A percentile compares a stretch with the other conserved stretches of the same genome.
These are phyloP conservation scores for Ophiostoma sp. DNA, from an alignment of 2,329 filamentous ascomycete genomes.

Conservation along the genomic window DNA sequence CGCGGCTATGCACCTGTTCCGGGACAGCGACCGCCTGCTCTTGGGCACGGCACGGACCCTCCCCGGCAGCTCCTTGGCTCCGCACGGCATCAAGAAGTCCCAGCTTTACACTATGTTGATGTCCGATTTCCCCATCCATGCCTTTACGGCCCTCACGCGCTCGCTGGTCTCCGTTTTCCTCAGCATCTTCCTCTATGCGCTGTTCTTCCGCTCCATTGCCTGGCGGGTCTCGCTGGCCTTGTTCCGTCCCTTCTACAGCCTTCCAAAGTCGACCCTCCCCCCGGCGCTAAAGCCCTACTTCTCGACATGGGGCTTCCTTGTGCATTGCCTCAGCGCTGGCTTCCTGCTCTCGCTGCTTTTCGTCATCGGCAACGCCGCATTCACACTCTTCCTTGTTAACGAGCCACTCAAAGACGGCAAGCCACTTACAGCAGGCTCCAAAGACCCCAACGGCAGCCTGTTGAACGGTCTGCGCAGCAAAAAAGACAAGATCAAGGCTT, in stretches of 20 bases:
- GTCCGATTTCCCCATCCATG: slow-evolving; percentile 38
- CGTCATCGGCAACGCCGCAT: slow-evolving; percentile 70
- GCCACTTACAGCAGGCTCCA: slow-evolving; percentile 77
- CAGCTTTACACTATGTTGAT: slow-evolving; percentile 29
- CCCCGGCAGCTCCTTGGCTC: not conserved
- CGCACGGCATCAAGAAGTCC: slow-evolving; percentile 12
- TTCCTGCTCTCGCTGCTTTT: slow-evolving; percentile 66
- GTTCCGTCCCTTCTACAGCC: slow-evolving; percentile 66
- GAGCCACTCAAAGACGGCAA: slow-evolving; percentile 78
- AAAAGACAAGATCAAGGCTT: slow-evolving; percentile 70
- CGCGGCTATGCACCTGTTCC: slow-evolving; percentile 61
- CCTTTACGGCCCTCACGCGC: slow-evolving; percentile 38
- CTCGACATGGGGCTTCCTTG: slow-evolving; percentile 45
- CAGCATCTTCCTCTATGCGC: slow-evolving; percentile 55
- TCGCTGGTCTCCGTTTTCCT: slow-evolving; percentile 39
- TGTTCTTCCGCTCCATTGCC: slow-evolving; percentile 55
- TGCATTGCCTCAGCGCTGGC: slow-evolving; percentile 56
- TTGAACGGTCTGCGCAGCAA: slow-evolving; percentile 78
- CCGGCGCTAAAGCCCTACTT: slow-evolving; percentile 53
- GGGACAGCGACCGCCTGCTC: slow-evolving; percentile 65
- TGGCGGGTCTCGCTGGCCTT: slow-evolving; percentile 68
- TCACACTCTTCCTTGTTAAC: slow-evolving; percentile 73
- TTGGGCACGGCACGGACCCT: slow-evolving; percentile 37
- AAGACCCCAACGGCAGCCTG: slow-evolving; percentile 86
- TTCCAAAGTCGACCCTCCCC: slow-evolving; percentile 65